Conservation (phyloP, 495 filamentous ascomycete genomes). For the Daldinia grandis region DNA sequence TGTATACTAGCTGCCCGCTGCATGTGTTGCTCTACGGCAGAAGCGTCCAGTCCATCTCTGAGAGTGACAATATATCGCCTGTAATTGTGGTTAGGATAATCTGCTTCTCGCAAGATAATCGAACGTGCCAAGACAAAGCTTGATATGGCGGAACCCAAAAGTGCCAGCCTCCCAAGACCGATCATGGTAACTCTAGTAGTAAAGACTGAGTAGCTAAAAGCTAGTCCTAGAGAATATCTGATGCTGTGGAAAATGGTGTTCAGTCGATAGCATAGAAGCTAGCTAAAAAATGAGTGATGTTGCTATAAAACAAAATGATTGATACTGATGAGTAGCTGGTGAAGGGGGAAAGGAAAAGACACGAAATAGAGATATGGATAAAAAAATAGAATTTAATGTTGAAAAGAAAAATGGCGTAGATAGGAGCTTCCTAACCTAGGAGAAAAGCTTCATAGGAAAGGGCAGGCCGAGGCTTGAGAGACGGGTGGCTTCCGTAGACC, state of each 20-base stretch:
- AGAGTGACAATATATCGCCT: constrained; percentile 63
- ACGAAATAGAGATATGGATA: background rate
- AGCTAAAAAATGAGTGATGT: background rate
- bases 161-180: constrained; percentile 4
- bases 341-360: background rate
- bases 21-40: constrained; percentile 49
- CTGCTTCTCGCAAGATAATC: constrained; percentile 6
- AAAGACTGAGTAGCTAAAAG: background rate
- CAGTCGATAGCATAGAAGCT: background rate
- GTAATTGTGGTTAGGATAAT: constrained; percentile 41
- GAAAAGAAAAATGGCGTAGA: background rate
- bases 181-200: constrained; percentile 5
- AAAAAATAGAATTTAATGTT: background rate
- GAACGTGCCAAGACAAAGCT: background rate
- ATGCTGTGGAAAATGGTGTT: background rate
- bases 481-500: background rate
- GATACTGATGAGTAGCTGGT: background rate
- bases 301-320: background rate
- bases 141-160: constrained; percentile 6
- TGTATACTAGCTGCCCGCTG: constrained; percentile 44
- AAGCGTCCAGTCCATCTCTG: constrained; percentile 51
- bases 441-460: background rate
- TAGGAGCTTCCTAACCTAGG: background rate
- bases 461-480: background rate
- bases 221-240: background rate